Conservation (phyloP, 495 filamentous ascomycete species). For the Neurospora sp. region DNA sequence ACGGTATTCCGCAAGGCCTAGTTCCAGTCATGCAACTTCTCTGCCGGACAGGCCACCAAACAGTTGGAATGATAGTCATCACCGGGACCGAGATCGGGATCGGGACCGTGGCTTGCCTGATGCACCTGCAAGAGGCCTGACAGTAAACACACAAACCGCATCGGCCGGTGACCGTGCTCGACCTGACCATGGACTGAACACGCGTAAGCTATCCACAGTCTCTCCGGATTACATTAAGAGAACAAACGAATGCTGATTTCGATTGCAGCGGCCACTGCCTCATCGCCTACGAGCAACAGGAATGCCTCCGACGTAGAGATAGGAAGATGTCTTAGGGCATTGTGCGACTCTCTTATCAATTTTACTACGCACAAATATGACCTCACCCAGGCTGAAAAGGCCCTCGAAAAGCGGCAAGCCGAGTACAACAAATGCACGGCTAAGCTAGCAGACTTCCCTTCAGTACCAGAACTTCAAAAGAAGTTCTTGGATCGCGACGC, state of each 20-base stretch:
- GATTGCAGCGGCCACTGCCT: neutral
- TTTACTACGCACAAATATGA: neutral
- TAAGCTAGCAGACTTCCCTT: constrained; percentile 22
- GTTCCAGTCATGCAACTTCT: neutral
- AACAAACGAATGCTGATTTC: neutral
- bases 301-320: neutral
- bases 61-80: neutral
- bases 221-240: neutral
- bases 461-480: constrained; percentile 20
- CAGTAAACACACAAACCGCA: neutral
- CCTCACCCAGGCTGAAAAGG: constrained; percentile 4
- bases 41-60: neutral
- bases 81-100: neutral
- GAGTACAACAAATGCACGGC: constrained; percentile 16
- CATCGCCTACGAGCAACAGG: neutral
- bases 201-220: neutral
- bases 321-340: neutral
- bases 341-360: neutral
- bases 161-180: neutral
- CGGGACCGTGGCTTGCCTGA: neutral
- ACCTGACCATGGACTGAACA: neutral
- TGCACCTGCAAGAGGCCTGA: neutral
- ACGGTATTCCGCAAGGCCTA: constrained; percentile 1
- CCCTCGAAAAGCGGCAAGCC: constrained; percentile 3
- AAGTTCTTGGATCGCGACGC: neutral